A percentile compares a stretch with the other conserved stretches of the same genome.
Evolutionary conservation across 2,329 filamentous ascomycete genomes (phyloP).

Genomic region (Stromatinia cepivora): DNA sequence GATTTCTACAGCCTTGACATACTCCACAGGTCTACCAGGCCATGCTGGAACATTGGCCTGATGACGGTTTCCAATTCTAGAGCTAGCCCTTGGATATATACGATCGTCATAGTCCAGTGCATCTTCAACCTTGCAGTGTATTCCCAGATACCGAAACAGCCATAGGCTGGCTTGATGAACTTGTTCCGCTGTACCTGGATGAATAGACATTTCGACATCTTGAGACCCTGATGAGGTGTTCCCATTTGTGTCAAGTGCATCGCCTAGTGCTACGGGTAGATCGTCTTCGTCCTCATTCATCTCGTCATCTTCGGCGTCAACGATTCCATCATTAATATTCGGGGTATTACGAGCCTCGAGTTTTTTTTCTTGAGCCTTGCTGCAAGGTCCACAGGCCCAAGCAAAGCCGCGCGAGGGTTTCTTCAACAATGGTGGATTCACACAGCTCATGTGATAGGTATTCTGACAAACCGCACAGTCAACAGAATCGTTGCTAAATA

Average conservation of each 20-base stretch:
- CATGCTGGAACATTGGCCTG: conserved; percentile 84
- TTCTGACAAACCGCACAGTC: conserved; percentile 93
- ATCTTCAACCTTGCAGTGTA: conserved; percentile 94
- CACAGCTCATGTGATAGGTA: conserved; percentile 98
- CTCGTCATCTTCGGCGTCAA: conserved; percentile 66
- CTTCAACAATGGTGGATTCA: conserved; percentile 85
- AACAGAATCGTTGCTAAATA: conserved; percentile 81
- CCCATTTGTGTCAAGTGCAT: conserved; percentile 53
- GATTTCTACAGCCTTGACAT: conserved; percentile 82
- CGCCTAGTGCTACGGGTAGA: conserved; percentile 54
- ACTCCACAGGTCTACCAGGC: conserved; percentile 84
- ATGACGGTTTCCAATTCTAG: conserved; percentile 84
- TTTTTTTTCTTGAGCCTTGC: conserved; percentile 90
- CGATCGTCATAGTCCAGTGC: conserved; percentile 95
- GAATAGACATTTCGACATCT: conserved; percentile 56
- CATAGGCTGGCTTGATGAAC: conserved; percentile 91
- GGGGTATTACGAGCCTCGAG: conserved; percentile 88
- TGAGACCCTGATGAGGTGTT: conserved; percentile 60
- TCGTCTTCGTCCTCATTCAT: conserved; percentile 69
- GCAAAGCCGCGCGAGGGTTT: conserved; percentile 97
- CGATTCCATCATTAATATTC: conserved; percentile 63
- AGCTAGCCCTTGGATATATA: conserved; percentile 94
- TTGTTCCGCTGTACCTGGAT: conserved; percentile 75
- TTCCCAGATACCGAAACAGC: conserved; percentile 93
- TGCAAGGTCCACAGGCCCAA: conserved; percentile 96